phyloP scores from a whole-genome alignment of 129 eudicot species.

The Centrapalus pauciflorus region DNA sequence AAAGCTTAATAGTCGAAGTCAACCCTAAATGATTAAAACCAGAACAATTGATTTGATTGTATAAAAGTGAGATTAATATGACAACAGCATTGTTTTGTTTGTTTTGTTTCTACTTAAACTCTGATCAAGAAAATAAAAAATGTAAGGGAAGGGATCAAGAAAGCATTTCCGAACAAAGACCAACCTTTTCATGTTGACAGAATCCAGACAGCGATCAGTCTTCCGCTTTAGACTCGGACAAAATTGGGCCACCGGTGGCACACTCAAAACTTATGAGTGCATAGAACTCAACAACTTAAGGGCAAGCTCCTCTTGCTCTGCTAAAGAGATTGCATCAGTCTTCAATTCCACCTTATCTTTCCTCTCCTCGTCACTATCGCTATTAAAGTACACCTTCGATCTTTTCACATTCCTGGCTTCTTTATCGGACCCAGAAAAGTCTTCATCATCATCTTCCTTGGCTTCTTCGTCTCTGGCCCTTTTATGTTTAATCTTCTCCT shows the following conservation, averaged over 20 bases:
- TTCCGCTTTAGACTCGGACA: neutral
- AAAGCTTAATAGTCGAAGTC: too few relatives aligned
- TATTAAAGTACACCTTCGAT: constrained; percentile 60
- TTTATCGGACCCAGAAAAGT: constrained; percentile 47
- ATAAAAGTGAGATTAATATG: too few relatives aligned
- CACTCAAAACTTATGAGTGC: constrained; percentile 39
- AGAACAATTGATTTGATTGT: too few relatives aligned
- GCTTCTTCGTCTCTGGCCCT: constrained; percentile 55
- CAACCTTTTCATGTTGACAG: neutral
- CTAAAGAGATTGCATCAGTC: constrained; percentile 55
- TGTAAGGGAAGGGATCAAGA: too few relatives aligned
- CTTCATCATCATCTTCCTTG: constrained; percentile 44
- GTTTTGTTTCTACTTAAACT: too few relatives aligned
- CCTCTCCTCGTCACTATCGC: constrained; percentile 55
- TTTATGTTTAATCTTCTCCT: constrained; percentile 65
- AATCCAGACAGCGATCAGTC: too few relatives aligned
- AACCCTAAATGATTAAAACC: too few relatives aligned
- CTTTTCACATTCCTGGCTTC: constrained; percentile 25
- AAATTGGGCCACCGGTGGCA: neutral
- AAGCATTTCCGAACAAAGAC: neutral
- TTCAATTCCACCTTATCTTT: constrained; percentile 23
- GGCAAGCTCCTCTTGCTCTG: constrained; percentile 88
- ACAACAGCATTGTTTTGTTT: too few relatives aligned
- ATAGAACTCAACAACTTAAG: constrained; percentile 84
- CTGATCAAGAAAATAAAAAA: neutral